Evolutionary conservation across 1,284 basidiomycete species (phyloP).

Genomic region (Ganoderma leucocontextum): DNA sequence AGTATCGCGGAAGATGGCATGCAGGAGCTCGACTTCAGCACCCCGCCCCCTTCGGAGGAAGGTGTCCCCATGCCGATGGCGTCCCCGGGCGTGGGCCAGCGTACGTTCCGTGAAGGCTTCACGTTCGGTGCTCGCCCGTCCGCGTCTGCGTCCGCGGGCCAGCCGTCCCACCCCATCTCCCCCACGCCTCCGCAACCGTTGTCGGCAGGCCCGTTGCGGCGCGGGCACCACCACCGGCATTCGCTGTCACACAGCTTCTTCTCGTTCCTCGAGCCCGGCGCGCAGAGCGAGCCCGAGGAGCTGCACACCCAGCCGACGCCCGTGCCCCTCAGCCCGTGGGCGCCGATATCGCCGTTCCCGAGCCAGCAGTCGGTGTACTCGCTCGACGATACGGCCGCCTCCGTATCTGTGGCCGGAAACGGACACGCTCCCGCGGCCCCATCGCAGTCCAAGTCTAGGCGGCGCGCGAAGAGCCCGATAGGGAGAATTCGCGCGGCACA

Average conservation of each 20-base stretch:
- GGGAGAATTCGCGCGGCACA: constrained; percentile 34
- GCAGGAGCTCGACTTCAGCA: constrained; percentile 59
- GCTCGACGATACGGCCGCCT: constrained; percentile 16
- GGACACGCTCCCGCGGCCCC: constrained; percentile 15
- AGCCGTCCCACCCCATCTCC: constrained; percentile 35
- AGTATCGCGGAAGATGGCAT: constrained; percentile 74
- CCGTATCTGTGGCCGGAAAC: neutral
- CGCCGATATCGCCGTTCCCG: constrained; percentile 51
- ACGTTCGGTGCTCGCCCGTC: constrained; percentile 66
- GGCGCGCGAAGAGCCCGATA: constrained; percentile 33
- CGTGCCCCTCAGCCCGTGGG: constrained; percentile 63
- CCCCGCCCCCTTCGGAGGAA: constrained; percentile 52
- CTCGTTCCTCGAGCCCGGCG: constrained; percentile 52
- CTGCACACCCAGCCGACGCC: constrained; percentile 61
- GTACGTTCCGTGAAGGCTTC: constrained; percentile 63
- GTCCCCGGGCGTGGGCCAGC: constrained; percentile 45
- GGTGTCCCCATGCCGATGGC: constrained; percentile 56
- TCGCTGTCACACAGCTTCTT: constrained; percentile 95
- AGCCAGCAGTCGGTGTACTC: constrained; percentile 24
- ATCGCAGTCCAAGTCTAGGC: neutral
- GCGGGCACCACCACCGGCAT: constrained; percentile 93
- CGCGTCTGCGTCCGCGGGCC: constrained; percentile 33
- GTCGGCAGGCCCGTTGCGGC: constrained; percentile 53
- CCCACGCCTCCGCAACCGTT: constrained; percentile 31
- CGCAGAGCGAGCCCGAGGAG: constrained; percentile 34